These are phyloP conservation scores for Ophiostoma himal-ulmi DNA, from an alignment of 2,329 filamentous ascomycete species.

Conservation along the genomic window DNA sequence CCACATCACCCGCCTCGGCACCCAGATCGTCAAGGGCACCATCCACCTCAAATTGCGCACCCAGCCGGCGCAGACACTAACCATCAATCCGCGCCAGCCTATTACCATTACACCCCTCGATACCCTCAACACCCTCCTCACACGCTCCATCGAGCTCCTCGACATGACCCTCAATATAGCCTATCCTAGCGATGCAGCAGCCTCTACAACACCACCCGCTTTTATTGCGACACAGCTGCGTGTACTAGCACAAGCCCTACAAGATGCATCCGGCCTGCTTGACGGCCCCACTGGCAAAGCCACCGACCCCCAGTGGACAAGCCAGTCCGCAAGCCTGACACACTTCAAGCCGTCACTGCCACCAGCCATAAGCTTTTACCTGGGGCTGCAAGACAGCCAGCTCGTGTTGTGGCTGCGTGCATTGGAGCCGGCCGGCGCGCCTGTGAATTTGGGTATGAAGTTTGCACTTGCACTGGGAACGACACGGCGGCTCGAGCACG, in stretches of 20 bases:
- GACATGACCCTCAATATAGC: constrained; percentile 65
- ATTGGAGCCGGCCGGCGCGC: constrained; percentile 60
- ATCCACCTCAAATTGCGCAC: constrained; percentile 72
- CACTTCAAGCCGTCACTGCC: constrained; percentile 38
- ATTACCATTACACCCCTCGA: constrained; percentile 65
- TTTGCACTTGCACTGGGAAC: constrained; percentile 65
- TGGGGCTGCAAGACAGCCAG: constrained; percentile 63
- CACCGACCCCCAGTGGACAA: constrained; percentile 41
- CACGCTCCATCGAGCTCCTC: constrained; percentile 75
- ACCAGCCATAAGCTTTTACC: constrained; percentile 65
- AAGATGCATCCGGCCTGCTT: constrained; percentile 47
- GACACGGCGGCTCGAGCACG: constrained; percentile 60
- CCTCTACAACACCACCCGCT: constrained; percentile 16
- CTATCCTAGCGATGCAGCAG: constrained; percentile 14
- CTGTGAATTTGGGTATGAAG: constrained; percentile 57
- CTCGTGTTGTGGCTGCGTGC: constrained; percentile 65
- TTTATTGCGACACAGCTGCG: constrained; percentile 53
- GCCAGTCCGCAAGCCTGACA: constrained; percentile 39
- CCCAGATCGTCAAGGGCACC: constrained; percentile 83
- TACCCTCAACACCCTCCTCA: constrained; percentile 68
- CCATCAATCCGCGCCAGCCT: constrained; percentile 43
- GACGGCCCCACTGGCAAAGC: constrained; percentile 46
- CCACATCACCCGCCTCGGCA: constrained; percentile 81
- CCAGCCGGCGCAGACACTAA: constrained; percentile 48
- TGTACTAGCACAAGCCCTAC: constrained; percentile 49